Base-by-base conservation (phyloP, 495 filamentous ascomycete species). In the Articulospora tetracladia region DNA sequence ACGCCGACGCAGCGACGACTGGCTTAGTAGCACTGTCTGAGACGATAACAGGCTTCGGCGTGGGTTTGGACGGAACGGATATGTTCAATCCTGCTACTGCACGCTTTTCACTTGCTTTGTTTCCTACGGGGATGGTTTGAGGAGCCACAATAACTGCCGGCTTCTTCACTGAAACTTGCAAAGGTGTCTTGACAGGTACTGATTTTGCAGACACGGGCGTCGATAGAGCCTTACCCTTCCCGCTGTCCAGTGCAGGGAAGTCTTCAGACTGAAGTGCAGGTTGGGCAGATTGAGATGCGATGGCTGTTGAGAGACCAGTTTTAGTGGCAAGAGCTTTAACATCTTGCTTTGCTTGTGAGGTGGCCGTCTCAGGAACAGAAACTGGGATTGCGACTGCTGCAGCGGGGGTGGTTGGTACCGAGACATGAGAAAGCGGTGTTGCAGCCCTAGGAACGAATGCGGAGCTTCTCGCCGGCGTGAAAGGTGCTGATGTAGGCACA, bases 21-120 rank as follows among this genome's bases (percentile, higher is more conserved):
- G 66, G 34, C 24, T 72, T 75, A 0, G 65, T 46, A 7, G 63
- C 62, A 52, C 72, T 75, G 25, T 77, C 73, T 52, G 63, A 58
- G 28, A 67, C 57, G 19, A 71, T 17, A 19, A 19, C 70, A 26
- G 63, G 61, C 47, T 70, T 61, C 68, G 13, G 57, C 57, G 49
- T 72, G 66, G 41, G 68, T 52, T 56, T 70, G 61, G 30, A 70
- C 81, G 15, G 82, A 79, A 47, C 83, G 23, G 83, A 73, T 59
- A 90, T 88, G 61, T 90, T 84, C 8, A 90, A 72, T 2, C 83
- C 80, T 52, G 85, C 85, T 22, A 75, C 72, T 17, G 83, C 79
- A 32, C 79, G 78, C 64, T 84, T 88, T 11, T 77, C 78, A 22
- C 48, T 58, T 59, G 19, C 34, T 39, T 61, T 32, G 25, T 41